Evolutionary conservation across 345 rosid genomes (phyloP).

Genomic region (Bretschneidera sinensis): DNA sequence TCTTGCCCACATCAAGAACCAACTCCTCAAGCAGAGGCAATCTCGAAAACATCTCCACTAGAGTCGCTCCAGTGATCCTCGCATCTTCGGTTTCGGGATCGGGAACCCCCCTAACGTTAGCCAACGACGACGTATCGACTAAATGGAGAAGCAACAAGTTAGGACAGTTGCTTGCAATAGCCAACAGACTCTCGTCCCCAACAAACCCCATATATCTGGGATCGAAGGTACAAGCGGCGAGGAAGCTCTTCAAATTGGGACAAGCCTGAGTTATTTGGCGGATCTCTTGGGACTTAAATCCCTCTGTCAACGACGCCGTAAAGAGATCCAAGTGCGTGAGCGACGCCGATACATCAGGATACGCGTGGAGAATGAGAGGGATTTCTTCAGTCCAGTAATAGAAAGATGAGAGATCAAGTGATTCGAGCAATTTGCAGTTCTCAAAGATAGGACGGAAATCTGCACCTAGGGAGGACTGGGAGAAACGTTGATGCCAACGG

Average conservation of each 20-base stretch:
- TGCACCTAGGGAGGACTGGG: constrained; percentile 38
- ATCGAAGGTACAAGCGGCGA: constrained; percentile 73
- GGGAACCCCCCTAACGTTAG: constrained; percentile 33
- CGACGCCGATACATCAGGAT: constrained; percentile 36
- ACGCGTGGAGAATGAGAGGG: constrained; percentile 61
- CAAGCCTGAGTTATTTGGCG: constrained; percentile 52
- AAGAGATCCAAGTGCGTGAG: constrained; percentile 57
- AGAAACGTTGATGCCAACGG: constrained; percentile 86
- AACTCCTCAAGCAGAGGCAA: constrained; percentile 59
- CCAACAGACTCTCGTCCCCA: constrained; percentile 65
- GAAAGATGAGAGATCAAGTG: constrained; percentile 64
- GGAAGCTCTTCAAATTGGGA: constrained; percentile 45
- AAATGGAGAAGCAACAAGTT: constrained; percentile 56
- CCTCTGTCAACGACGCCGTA: constrained; percentile 63
- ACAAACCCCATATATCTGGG: constrained; percentile 68
- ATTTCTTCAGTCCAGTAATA: constrained; percentile 93
- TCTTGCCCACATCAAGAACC: constrained; percentile 57
- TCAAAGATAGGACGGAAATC: constrained; percentile 52
- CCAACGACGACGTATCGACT: constrained; percentile 50
- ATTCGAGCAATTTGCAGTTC: constrained; percentile 38
- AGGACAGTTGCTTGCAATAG: constrained; percentile 59
- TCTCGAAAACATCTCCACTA: constrained; percentile 46
- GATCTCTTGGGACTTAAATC: constrained; percentile 71
- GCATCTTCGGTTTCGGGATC: constrained; percentile 63
- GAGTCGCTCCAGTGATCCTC: constrained; percentile 31